These are phyloP conservation scores for Metrosideros polymorpha DNA, from an alignment of 441 rosid species.

Conservation along the genomic window DNA sequence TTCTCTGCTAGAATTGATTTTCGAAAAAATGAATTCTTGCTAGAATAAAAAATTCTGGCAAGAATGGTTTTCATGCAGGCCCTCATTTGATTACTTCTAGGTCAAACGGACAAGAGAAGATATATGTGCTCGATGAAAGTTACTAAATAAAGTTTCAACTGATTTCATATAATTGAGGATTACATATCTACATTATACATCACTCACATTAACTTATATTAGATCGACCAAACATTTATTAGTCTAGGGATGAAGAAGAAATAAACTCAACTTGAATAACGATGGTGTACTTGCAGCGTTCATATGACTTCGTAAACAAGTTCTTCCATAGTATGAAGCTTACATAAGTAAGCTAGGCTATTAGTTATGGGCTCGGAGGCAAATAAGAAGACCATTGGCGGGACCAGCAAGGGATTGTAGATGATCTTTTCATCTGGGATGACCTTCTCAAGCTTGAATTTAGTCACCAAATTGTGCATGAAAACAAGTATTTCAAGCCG, in stretches of 20 bases:
- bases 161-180: not conserved
- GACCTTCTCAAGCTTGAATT: not conserved
- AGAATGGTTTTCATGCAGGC: too few species aligned
- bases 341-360: not conserved
- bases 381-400: not conserved
- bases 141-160: not conserved
- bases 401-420: not conserved
- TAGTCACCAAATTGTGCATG: not conserved
- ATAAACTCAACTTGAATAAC: not conserved
- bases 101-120: not conserved
- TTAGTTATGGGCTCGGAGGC: not conserved
- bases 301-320: not conserved
- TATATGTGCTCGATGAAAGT: not conserved
- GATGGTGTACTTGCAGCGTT: not conserved
- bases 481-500: not conserved
- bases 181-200: not conserved
- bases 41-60: too few species aligned
- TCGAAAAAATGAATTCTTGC: too few species aligned
- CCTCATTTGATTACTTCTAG: not conserved
- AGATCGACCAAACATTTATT: not conserved
- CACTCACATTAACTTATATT: not conserved
- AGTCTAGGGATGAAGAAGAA: not conserved
- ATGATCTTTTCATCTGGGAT: not conserved
- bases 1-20: too few species aligned
- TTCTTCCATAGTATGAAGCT: not conserved